Evolutionary conservation across 306 rosid species (phyloP).

Genomic region (Trifolium pratense): DNA sequence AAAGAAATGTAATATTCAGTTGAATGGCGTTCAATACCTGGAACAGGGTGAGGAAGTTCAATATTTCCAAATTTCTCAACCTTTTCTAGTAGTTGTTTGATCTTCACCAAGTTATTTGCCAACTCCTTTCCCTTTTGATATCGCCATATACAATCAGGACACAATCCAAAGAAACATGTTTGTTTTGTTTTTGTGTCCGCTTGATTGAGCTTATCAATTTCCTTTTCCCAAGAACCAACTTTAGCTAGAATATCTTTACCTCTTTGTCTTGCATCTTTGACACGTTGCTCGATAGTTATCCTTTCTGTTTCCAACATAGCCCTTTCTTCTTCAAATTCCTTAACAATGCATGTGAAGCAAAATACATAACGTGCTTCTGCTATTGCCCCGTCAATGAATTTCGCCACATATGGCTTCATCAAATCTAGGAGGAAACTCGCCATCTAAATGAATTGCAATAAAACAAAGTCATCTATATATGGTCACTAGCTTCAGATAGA

Average conservation of each 20-base stretch:
- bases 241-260: neutral
- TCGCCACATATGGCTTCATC: neutral
- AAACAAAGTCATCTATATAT: no score
- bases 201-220: neutral
- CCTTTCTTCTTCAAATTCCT: neutral
- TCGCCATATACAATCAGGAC: constrained; percentile 13
- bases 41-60: neutral
- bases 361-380: neutral
- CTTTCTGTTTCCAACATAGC: neutral
- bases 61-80: neutral
- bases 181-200: constrained; percentile 1
- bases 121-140: constrained; percentile 8
- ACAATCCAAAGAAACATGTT: constrained; percentile 2
- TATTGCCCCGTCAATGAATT: neutral
- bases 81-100: neutral
- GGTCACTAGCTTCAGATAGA: no score
- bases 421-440: neutral
- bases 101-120: neutral
- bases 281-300: neutral
- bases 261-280: neutral
- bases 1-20: neutral
- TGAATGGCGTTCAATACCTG: neutral
- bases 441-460: constrained; percentile 30
- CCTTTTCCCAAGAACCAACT: fast-evolving
- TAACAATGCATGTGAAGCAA: neutral